Evolutionary conservation across 1,284 basidiomycete genomes (phyloP).

Genomic region (Irpex lacteus): DNA sequence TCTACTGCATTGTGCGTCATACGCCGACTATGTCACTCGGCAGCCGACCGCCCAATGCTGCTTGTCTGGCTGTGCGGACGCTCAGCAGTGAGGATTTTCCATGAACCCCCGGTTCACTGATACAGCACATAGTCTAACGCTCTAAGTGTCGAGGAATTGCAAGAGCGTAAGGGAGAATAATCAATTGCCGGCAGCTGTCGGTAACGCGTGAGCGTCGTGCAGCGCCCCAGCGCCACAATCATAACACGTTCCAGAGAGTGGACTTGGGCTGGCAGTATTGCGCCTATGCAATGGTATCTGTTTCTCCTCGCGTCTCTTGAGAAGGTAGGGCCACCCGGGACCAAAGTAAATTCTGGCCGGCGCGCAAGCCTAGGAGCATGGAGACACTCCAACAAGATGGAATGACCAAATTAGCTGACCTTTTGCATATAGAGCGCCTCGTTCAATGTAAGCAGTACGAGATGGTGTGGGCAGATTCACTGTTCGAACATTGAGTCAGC

Average conservation of each 20-base stretch:
- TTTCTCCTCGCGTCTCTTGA: neutral
- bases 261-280: neutral
- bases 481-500: neutral
- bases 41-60: neutral
- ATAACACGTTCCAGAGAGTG: neutral
- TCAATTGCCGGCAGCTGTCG: neutral
- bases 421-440: neutral
- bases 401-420: neutral
- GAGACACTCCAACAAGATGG: neutral
- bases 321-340: neutral
- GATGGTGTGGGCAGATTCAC: neutral
- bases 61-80: neutral
- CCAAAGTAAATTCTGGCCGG: neutral
- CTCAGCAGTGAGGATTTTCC: neutral
- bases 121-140: neutral
- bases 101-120: neutral
- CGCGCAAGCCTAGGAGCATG: neutral
- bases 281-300: neutral
- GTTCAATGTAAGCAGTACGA: neutral
- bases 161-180: neutral
- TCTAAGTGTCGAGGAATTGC: neutral
- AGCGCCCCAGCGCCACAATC: slow-evolving; percentile 1
- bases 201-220: too few species aligned
- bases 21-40: neutral
- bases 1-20: neutral